These are phyloP conservation scores for Apiotrichum montevideense DNA, from an alignment of 1,284 basidiomycete species.

Conservation along the genomic window DNA sequence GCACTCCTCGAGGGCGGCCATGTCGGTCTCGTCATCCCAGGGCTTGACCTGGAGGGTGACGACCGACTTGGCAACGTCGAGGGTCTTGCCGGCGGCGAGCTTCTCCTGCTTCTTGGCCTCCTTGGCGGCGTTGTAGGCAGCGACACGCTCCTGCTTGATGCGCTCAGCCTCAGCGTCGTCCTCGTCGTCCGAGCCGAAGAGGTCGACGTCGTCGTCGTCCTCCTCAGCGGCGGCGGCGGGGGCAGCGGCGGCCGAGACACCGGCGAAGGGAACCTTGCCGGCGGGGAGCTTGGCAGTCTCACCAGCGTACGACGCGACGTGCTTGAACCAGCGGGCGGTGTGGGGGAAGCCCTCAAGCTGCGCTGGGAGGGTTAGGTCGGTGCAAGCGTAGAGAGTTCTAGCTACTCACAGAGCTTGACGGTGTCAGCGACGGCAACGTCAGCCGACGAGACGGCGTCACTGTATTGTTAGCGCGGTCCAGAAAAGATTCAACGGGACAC, in stretches of 20 bases:
- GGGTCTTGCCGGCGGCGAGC: constrained; percentile 56
- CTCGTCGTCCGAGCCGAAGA: constrained; percentile 73
- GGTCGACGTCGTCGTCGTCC: constrained; percentile 83
- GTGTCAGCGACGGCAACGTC: constrained; percentile 91
- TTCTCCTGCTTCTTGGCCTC: constrained; percentile 67
- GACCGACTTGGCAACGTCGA: constrained; percentile 67
- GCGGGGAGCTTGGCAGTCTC: constrained; percentile 76
- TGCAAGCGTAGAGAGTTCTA: constrained; percentile 28
- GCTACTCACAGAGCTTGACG: constrained; percentile 58
- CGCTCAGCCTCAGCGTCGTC: constrained; percentile 87
- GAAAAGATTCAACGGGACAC: neutral
- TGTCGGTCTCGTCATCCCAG: constrained; percentile 99
- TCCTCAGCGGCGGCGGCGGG: constrained; percentile 50
- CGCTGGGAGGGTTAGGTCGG: constrained; percentile 15
- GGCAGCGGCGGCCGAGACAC: constrained; percentile 53
- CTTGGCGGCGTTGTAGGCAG: constrained; percentile 90
- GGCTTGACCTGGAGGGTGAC: constrained; percentile 93
- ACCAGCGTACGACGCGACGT: constrained; percentile 78
- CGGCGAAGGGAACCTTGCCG: constrained; percentile 74
- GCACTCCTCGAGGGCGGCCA: constrained; percentile 72
- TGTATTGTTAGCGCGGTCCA: constrained; percentile 39
- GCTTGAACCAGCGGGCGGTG: constrained; percentile 86
- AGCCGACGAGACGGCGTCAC: constrained; percentile 91
- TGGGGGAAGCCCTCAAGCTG: constrained; percentile 66
- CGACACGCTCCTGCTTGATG: constrained; percentile 91